Base-by-base conservation (phyloP, 2,329 filamentous ascomycete species). In the Clonostachys sp. region DNA sequence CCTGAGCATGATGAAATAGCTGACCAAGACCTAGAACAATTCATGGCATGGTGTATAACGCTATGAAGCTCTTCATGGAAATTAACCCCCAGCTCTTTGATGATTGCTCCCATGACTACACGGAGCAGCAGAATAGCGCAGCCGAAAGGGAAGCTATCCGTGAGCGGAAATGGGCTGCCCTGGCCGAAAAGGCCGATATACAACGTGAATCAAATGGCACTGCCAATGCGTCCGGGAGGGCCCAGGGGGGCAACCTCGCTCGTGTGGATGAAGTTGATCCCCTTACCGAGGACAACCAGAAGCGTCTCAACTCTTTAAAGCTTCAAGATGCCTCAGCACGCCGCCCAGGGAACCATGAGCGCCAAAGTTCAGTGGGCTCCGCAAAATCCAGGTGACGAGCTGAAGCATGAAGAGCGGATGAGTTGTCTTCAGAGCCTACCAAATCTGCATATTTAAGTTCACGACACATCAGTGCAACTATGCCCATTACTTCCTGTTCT, bases 41-140 rank as follows among this genome's bases (percentile, higher is more conserved):
- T 56, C 94, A 99, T 63, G 94, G 94, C 64, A 97, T 99, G 92
- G 94, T 99, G 12, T 97, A 97, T 68, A 99, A 97, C 61, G 94
- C 94, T 48, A 97, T 99, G 94, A 99, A 99, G 67, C 81, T 99
- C 36, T 99, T 99, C 69, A 99, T 99, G 94, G 94, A 99, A 67
- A 96, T 99, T 61, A 97, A 97, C 66, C 94, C 94, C 10, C 91
- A 96, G 66, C 81, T 99, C 18, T 99, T 99, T 60, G 94, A 99
- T 58, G 94, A 99, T 63, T 99, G 94, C 71, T 96, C 94, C 35
- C 92, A 96, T 62, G 91, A 97, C 54, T 99, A 99, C 69, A 95
- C 91, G 6, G 92, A 97, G 66, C 87, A 94, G 60, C 92, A 97
- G 69, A 95, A 95, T 68, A 94, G 83, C 53, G 90, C 91, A 5